phyloP scores from a whole-genome alignment of 805 yeast species.

The Candida cerambycidarum region DNA sequence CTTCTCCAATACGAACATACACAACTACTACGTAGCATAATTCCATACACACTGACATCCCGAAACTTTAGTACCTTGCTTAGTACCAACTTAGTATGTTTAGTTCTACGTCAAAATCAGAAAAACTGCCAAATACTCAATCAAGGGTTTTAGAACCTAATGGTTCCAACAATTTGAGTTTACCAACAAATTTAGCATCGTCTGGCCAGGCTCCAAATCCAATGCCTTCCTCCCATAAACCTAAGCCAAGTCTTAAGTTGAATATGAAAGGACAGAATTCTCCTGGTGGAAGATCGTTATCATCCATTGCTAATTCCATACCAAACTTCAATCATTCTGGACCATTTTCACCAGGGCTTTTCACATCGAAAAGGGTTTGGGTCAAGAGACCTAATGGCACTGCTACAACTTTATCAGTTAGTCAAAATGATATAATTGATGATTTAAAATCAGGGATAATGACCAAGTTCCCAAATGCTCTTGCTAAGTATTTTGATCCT shows the following conservation, averaged over 20 bases:
- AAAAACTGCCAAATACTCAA: conserved; percentile 6
- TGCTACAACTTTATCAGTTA: conserved; percentile 70
- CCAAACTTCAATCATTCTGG: conserved; percentile 15
- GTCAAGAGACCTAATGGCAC: conserved; percentile 48
- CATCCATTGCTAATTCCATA: conserved; percentile 11
- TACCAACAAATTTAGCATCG: not conserved
- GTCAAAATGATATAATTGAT: conserved; percentile 68
- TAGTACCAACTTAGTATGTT: too few relatives aligned
- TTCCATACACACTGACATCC: too few relatives aligned
- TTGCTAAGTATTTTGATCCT: conserved; percentile 63
- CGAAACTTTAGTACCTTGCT: too few relatives aligned
- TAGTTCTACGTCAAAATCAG: not conserved
- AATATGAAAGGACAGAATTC: conserved; percentile 14
- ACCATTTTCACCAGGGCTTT: conserved; percentile 17
- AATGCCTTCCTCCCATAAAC: conserved; percentile 3
- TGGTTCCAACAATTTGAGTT: not conserved
- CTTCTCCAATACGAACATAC: too few relatives aligned
- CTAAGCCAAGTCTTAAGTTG: conserved; percentile 16
- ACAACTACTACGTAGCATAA: too few relatives aligned
- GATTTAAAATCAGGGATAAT: conserved; percentile 71
- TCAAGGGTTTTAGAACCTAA: not conserved
- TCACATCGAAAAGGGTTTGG: conserved; percentile 50
- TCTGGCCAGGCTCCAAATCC: conserved; percentile 2
- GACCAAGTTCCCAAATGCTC: conserved; percentile 64
- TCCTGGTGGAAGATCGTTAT: conserved; percentile 9